A percentile compares a stretch with the other conserved stretches of the same genome.
Evolutionary conservation across 345 rosid species (phyloP).

Genomic region (Odontarrhena argentea): DNA sequence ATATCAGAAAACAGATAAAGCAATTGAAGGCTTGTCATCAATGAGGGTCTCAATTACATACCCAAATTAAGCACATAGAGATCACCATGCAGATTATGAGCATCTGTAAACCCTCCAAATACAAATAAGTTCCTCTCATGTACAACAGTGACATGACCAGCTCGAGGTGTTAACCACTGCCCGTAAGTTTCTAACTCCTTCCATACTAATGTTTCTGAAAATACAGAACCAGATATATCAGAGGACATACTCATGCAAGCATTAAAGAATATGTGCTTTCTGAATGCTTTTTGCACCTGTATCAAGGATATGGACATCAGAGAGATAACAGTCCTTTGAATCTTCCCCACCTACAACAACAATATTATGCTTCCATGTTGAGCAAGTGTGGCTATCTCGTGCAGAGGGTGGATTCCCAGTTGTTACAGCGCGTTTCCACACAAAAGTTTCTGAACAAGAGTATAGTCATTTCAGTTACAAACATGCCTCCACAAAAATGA

Average conservation of each 20-base stretch:
- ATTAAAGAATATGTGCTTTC: constrained; percentile 13
- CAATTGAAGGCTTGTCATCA: neutral
- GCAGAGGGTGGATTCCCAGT: constrained; percentile 84
- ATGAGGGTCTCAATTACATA: constrained; percentile 44
- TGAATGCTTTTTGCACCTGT: constrained; percentile 55
- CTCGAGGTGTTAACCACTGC: constrained; percentile 79
- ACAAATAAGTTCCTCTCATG: constrained; percentile 80
- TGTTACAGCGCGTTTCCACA: constrained; percentile 75
- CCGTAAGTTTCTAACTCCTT: constrained; percentile 73
- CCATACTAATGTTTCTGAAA: constrained; percentile 79
- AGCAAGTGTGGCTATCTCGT: constrained; percentile 93
- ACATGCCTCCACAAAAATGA: constrained; percentile 9
- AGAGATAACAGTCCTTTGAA: constrained; percentile 74
- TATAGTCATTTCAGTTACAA: constrained; percentile 9
- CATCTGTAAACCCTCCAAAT: constrained; percentile 90
- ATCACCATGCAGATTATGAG: constrained; percentile 79
- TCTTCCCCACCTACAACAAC: constrained; percentile 97
- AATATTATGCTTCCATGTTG: constrained; percentile 84
- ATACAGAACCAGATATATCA: constrained; percentile 29
- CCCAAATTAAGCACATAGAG: constrained; percentile 83
- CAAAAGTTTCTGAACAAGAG: constrained; percentile 69
- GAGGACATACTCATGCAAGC: constrained; percentile 13
- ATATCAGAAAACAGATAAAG: constrained; percentile 1
- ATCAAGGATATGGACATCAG: constrained; percentile 92
- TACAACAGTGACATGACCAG: constrained; percentile 85